Conservation (phyloP, 2,329 filamentous ascomycete genomes). For the Paracorniculantispora psalliotae region DNA sequence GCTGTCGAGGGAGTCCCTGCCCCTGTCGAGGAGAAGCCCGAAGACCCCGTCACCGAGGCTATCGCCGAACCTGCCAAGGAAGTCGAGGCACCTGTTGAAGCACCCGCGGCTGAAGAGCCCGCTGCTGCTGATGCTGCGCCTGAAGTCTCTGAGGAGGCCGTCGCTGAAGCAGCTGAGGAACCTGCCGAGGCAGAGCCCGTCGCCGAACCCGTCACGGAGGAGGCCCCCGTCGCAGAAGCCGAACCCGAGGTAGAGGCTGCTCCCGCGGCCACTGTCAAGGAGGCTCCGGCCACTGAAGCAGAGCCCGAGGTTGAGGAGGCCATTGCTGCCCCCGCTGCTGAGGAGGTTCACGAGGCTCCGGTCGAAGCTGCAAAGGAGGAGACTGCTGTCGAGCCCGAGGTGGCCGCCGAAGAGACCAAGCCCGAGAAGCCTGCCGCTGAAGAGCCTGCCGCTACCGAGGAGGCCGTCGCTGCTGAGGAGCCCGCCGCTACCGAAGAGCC, state of each 20-base stretch:
- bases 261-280: not conserved
- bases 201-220: not conserved
- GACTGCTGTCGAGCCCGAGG: not conserved
- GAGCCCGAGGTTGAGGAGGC: not conserved
- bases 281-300: not conserved
- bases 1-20: not conserved
- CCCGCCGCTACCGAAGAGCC: not conserved
- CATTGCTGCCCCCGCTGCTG: not conserved
- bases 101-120: not conserved
- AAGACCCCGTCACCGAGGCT: not conserved
- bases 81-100: not conserved
- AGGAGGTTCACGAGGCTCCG: not conserved
- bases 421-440: not conserved
- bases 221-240: not conserved
- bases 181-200: slow-evolving; percentile 12
- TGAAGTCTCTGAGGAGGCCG: slow-evolving; percentile 14
- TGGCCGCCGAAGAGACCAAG: not conserved
- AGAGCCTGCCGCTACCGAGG: not conserved
- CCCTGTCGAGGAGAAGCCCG: slow-evolving; percentile 7
- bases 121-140: slow-evolving; percentile 14
- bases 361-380: not conserved
- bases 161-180: not conserved
- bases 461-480: not conserved
- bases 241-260: not conserved
- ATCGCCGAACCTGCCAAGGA: not conserved